Base-by-base conservation (phyloP, 2,329 filamentous ascomycete genomes). In the Spiromastix sp. region DNA sequence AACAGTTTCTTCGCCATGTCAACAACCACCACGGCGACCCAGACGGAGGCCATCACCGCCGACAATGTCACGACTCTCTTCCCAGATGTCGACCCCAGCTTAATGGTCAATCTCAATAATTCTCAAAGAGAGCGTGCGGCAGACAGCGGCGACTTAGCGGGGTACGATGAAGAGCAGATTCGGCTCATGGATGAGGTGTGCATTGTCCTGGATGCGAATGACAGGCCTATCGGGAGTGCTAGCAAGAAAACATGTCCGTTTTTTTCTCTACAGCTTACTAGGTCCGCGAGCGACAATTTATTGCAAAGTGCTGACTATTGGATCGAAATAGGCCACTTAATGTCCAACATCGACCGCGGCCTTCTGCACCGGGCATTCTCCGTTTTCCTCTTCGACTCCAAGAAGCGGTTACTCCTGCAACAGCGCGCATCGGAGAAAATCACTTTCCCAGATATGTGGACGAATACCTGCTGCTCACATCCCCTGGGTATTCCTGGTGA, bases 361-460 rank as follows among this genome's bases (percentile, higher is more conserved):
- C 79, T 98, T 41, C 77, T 98, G 38, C 91, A 98, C 70, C 85
- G 91, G 41, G 91, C 91, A 44, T 98, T 98, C 64, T 96, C 89
- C 40, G 85, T 93, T 48, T 98, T 98, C 68, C 79, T 98, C 48
- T 98, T 98, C 70, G 85, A 96, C 66, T 81, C 84, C 42, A 74
- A 91, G 57, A 93, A 95, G 62, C 81, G 86, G 51, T 71, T 96
- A 41, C 81, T 98, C 29, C 77, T 98, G 34, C 91, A 98, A 66
- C 91, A 96, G 69, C 83, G 91, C 48, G 91, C 91, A 18, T 69
- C 79, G 26, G 89, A 96, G 68, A 98, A 98, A 71, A 98, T 98
- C 56, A 98, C 91, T 5, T 98, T 98, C 66, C 89, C 91, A 32
- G 85, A 94, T 58, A 87, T 95, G 81, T 98, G 91, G 91, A 98